These are phyloP conservation scores for Globisporangium orthogonon DNA, from an alignment of 352 stramenopile genomes.

Conservation along the genomic window DNA sequence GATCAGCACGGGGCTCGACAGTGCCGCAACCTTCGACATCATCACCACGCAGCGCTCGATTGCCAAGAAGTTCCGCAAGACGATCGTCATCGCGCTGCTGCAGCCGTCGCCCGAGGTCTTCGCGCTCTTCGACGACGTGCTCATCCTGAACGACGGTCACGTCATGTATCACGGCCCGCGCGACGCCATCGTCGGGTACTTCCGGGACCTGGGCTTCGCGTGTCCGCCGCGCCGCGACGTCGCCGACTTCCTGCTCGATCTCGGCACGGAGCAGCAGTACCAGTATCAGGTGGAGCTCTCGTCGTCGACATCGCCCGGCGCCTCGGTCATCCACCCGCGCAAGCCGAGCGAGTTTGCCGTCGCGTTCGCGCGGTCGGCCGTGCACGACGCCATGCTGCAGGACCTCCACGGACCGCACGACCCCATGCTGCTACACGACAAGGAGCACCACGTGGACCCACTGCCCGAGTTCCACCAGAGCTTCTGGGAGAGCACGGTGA, in stretches of 20 bases:
- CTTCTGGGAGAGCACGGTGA: slow-evolving; percentile 27
- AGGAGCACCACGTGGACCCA: slow-evolving; percentile 19
- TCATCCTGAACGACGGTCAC: slow-evolving; percentile 49
- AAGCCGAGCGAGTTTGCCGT: slow-evolving; percentile 27
- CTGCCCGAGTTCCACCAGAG: slow-evolving; percentile 37
- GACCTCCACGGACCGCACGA: too few relatives aligned
- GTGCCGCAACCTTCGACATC: slow-evolving; percentile 87
- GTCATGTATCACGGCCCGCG: slow-evolving; percentile 53
- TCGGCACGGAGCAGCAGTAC: slow-evolving; percentile 24
- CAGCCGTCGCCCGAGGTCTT: slow-evolving; percentile 55
- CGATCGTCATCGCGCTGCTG: slow-evolving; percentile 46
- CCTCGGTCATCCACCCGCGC: slow-evolving; percentile 11
- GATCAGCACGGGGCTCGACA: slow-evolving; percentile 90
- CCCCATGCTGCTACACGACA: slow-evolving; percentile 21
- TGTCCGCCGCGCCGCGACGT: slow-evolving; percentile 37
- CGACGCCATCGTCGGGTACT: slow-evolving; percentile 24
- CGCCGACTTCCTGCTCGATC: slow-evolving; percentile 47
- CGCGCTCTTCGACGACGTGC: slow-evolving; percentile 47
- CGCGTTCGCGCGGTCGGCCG: slow-evolving; percentile 21
- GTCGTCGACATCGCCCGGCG: slow-evolving; percentile 19
- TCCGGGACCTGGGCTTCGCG: slow-evolving; percentile 33
- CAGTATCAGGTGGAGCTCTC: slow-evolving; percentile 30
- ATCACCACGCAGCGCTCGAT: slow-evolving; percentile 43
- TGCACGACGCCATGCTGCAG: slow-evolving; percentile 20
- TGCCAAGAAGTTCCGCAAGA: slow-evolving; percentile 32